These are phyloP conservation scores for Fusarium tricinctum DNA, from an alignment of 2,329 filamentous ascomycete genomes.

Conservation along the genomic window DNA sequence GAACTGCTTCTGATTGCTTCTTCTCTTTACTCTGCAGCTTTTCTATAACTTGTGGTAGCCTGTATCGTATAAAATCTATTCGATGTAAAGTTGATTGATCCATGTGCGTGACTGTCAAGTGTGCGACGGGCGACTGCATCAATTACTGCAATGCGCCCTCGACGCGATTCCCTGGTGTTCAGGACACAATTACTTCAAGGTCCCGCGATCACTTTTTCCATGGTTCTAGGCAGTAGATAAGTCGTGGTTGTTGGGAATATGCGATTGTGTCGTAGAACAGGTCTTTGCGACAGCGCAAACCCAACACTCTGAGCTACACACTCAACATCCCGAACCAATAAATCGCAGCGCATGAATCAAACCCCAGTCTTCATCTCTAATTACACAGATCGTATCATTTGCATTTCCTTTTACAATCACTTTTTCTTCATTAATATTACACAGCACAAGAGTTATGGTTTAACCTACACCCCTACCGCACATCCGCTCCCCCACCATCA, in stretches of 20 bases:
- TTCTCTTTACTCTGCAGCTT: conserved; percentile 39
- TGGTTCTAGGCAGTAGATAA: background rate
- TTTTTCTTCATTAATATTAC: background rate
- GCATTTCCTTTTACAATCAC: background rate
- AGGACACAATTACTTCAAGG: background rate
- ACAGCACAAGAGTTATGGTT: conserved; percentile 13
- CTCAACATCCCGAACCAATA: background rate
- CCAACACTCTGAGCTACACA: conserved; percentile 2
- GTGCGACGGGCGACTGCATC: background rate
- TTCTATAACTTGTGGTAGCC: conserved; percentile 49
- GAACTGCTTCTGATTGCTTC: conserved; percentile 40
- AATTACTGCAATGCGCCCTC: conserved; percentile 22
- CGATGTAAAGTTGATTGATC: conserved; percentile 8
- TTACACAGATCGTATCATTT: background rate
- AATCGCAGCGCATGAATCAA: conserved; percentile 4
- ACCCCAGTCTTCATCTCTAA: background rate
- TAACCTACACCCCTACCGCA: conserved; percentile 42
- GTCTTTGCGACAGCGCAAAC: conserved; percentile 33
- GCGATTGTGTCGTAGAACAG: conserved; percentile 6
- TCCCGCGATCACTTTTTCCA: conserved; percentile 25
- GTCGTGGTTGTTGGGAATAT: background rate
- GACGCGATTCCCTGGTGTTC: background rate
- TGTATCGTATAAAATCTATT: conserved; percentile 33
- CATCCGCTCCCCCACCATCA: conserved; percentile 35
- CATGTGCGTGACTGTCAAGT: conserved; percentile 9